Conservation (phyloP, 768 basidiomycete species). For the Neoboletus magnificus region DNA sequence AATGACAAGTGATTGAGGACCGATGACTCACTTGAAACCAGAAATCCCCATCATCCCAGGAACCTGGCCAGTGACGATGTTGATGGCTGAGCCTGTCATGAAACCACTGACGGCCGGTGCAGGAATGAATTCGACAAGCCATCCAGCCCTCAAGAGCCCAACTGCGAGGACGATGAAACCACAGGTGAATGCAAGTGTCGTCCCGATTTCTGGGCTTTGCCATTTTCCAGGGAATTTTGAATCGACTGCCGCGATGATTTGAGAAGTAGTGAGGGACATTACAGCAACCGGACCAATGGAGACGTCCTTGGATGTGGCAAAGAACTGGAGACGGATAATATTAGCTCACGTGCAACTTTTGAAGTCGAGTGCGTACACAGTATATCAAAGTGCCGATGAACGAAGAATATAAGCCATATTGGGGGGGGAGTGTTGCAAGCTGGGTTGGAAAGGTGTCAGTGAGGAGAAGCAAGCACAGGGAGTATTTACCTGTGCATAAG, state of each 20-base stretch:
- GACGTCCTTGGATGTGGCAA: slow-evolving; percentile 97
- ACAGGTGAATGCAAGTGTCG: slow-evolving; percentile 76
- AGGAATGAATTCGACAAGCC: slow-evolving; percentile 94
- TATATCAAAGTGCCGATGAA: slow-evolving; percentile 86
- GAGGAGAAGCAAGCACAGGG: background rate
- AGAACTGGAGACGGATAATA: slow-evolving; percentile 52
- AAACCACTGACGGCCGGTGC: slow-evolving; percentile 82
- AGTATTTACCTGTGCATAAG: slow-evolving; percentile 65
- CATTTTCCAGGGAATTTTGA: slow-evolving; percentile 53
- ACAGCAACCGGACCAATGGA: slow-evolving; percentile 99
- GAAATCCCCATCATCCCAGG: slow-evolving; percentile 87
- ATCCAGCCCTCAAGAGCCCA: slow-evolving; percentile 85
- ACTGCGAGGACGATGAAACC: slow-evolving; percentile 91
- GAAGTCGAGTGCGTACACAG: slow-evolving; percentile 51
- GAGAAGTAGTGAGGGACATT: slow-evolving; percentile 86
- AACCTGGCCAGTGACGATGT: slow-evolving; percentile 83
- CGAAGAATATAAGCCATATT: slow-evolving; percentile 93
- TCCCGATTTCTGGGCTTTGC: slow-evolving; percentile 73
- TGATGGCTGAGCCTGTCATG: slow-evolving; percentile 98
- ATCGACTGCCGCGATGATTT: slow-evolving; percentile 71
- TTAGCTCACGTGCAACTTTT: background rate
- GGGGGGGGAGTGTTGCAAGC: slow-evolving; percentile 79
- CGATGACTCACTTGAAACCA: slow-evolving; percentile 68
- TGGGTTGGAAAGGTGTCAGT: slow-evolving; percentile 24
- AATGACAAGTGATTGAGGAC: background rate